Conservation (phyloP, 2,329 filamentous ascomycete species). For the Pezicula radicicola region DNA sequence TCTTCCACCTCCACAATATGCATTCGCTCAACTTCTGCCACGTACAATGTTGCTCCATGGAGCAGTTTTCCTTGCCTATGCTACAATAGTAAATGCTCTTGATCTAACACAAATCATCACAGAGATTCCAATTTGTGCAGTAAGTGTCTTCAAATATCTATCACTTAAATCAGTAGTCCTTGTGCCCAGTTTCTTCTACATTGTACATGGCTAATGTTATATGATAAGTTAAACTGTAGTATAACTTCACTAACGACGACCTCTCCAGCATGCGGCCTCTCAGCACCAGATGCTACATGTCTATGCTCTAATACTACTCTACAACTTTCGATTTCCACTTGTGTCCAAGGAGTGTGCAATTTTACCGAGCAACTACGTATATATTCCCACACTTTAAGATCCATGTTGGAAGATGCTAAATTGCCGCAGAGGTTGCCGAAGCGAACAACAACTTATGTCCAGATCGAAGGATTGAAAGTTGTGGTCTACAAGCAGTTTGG, state of each 20-base stretch:
- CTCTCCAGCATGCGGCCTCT: neutral
- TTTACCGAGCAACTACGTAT: neutral
- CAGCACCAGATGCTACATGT: neutral
- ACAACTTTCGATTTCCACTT: neutral
- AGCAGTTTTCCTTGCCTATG: too few relatives aligned
- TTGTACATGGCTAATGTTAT: neutral
- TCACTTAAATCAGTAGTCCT: neutral
- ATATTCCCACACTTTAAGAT: neutral
- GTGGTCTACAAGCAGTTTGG: neutral
- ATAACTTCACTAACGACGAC: neutral
- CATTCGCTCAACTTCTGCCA: too few relatives aligned
- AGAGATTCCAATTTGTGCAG: neutral
- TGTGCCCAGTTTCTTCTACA: neutral
- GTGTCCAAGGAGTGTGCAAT: neutral
- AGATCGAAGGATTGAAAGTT: neutral
- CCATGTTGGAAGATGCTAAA: neutral
- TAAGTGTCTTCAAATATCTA: neutral
- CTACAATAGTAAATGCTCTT: neutral
- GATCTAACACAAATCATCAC: neutral
- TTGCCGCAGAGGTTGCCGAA: neutral
- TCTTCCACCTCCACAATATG: too few relatives aligned
- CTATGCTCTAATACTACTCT: neutral
- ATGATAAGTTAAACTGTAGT: neutral
- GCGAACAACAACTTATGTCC: neutral
- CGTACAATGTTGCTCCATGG: too few relatives aligned